phyloP scores from a whole-genome alignment of 495 filamentous ascomycete genomes.

The Penicillium steckii region DNA sequence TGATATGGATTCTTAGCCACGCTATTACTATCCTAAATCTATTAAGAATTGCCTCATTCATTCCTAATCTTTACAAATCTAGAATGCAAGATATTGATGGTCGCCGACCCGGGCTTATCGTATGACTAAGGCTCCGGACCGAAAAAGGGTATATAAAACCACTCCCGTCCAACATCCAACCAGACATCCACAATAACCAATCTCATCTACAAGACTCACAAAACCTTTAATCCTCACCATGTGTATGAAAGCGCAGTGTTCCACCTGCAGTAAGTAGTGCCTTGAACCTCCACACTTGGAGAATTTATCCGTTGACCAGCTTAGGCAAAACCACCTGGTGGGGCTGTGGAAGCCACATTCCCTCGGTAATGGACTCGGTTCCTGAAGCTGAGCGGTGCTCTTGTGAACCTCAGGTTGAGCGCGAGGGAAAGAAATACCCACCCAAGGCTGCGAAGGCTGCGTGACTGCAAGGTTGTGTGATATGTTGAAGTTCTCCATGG shows the following conservation, averaged over 20 bases:
- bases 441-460: conserved; percentile 54
- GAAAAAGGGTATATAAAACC: conserved; percentile 22
- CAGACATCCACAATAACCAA: background rate
- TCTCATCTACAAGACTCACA: no score
- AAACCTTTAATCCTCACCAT: conserved; percentile 31
- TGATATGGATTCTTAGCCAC: no score
- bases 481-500: conserved; percentile 6
- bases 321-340: conserved; percentile 67
- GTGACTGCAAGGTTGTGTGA: conserved; percentile 27
- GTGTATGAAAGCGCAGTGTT: conserved; percentile 51
- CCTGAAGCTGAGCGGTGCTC: conserved; percentile 60
- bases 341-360: conserved; percentile 70
- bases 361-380: conserved; percentile 62
- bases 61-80: no score
- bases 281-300: background rate
- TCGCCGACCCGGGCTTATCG: conserved; percentile 12
- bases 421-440: conserved; percentile 60
- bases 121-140: conserved; percentile 21
- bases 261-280: conserved; percentile 44
- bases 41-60: no score
- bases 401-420: conserved; percentile 60
- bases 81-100: background rate
- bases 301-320: conserved; percentile 2
- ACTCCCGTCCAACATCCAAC: background rate
- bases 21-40: no score